Evolutionary conservation across 1,284 basidiomycete genomes (phyloP).

Genomic region (Marasmius sp.): DNA sequence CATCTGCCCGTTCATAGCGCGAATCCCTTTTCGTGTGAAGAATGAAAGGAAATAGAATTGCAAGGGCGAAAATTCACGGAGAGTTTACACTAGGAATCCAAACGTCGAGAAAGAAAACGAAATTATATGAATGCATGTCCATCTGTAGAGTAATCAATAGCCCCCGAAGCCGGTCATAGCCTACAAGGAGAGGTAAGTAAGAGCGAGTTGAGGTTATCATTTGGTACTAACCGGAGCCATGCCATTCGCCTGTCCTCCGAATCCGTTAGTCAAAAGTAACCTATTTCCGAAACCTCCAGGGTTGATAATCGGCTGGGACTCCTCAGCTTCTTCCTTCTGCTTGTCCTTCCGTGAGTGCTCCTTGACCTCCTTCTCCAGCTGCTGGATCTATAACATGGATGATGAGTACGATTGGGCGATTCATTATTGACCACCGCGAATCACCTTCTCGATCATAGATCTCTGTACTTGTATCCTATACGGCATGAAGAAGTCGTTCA

Average conservation of each 20-base stretch:
- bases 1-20: not conserved
- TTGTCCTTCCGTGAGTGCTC: constrained; percentile 79
- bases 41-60: not conserved
- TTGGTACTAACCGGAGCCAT: not conserved
- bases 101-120: not conserved
- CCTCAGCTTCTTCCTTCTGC: constrained; percentile 86
- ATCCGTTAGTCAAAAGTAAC: constrained; percentile 69
- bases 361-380: constrained; percentile 82
- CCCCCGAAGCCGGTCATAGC: constrained; percentile 11
- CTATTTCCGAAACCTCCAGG: constrained; percentile 64
- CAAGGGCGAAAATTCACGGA: not conserved
- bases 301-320: constrained; percentile 81
- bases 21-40: not conserved
- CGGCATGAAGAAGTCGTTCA: constrained; percentile 97
- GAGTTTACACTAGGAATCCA: constrained; percentile 1
- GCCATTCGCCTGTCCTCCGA: constrained; percentile 3
- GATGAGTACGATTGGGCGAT: constrained; percentile 14
- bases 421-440: constrained; percentile 15
- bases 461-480: constrained; percentile 89
- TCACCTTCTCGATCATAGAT: constrained; percentile 66
- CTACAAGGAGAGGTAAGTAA: not conserved
- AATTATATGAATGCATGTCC: constrained; percentile 6
- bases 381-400: constrained; percentile 48
- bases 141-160: constrained; percentile 12
- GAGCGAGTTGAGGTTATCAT: too few relatives aligned